Conservation (phyloP, 306 rosid genomes). For the apple (Malus domestica) region ASM211411v1 NC_041804.1:564501-565000, state of each 20-base stretch:
- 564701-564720: constrained; percentile 36
- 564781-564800: constrained; percentile 38
- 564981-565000: constrained; percentile 11
- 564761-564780: constrained; percentile 30
- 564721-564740: constrained; percentile 38
- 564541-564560: constrained; percentile 19
- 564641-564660: constrained; percentile 22
- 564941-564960: constrained; percentile 36
- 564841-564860: constrained; percentile 38
- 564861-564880: constrained; percentile 44
- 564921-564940: constrained; percentile 53
- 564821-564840: constrained; percentile 33
- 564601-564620: constrained; percentile 30
- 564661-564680: constrained; percentile 22
- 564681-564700: constrained; percentile 35
- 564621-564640: constrained; percentile 35
- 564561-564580: constrained; percentile 30
- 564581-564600: constrained; percentile 31
- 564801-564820: constrained; percentile 39
- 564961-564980: constrained; percentile 27
- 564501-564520: constrained; percentile 32
- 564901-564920: constrained; percentile 29
- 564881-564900: constrained; percentile 37
- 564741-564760: constrained; percentile 21
- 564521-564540: constrained; percentile 38